Evolutionary conservation across 2,329 filamentous ascomycete species (phyloP).

Genomic region (Fusarium staphyleae): DNA sequence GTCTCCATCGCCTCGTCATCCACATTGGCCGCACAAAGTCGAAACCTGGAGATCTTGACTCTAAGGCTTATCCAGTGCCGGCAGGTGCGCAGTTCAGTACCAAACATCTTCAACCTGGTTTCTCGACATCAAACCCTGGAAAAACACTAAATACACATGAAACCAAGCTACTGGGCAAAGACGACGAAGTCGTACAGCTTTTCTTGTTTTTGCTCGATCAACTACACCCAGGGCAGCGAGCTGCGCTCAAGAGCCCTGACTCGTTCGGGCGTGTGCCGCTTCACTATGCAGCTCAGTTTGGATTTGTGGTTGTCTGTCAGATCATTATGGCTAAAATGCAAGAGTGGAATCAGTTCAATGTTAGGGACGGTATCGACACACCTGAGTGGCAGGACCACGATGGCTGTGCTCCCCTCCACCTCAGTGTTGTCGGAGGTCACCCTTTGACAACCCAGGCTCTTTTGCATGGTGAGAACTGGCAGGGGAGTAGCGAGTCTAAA

Average conservation of each 20-base stretch:
- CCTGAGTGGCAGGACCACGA: slow-evolving; percentile 91
- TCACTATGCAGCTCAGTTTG: slow-evolving; percentile 94
- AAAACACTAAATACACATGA: slow-evolving; percentile 71
- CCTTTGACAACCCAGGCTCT: slow-evolving; percentile 83
- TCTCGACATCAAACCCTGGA: slow-evolving; percentile 68
- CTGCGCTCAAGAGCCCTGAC: slow-evolving; percentile 73
- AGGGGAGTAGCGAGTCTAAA: slow-evolving; percentile 67
- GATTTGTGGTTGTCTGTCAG: slow-evolving; percentile 89
- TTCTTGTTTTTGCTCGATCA: slow-evolving; percentile 69
- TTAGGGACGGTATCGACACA: slow-evolving; percentile 85
- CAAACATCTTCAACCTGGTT: slow-evolving; percentile 81
- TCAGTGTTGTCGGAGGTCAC: slow-evolving; percentile 92
- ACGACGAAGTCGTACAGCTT: slow-evolving; percentile 79
- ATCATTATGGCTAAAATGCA: slow-evolving; percentile 89
- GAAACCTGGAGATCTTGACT: slow-evolving; percentile 56
- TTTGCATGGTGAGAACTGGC: slow-evolving; percentile 81
- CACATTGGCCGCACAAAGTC: slow-evolving; percentile 82
- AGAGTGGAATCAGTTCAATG: slow-evolving; percentile 85
- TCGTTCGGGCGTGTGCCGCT: slow-evolving; percentile 83
- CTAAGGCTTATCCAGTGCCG: slow-evolving; percentile 59
- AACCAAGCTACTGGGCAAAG: slow-evolving; percentile 67
- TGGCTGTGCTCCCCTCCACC: slow-evolving; percentile 87
- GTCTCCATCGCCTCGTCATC: slow-evolving; percentile 90
- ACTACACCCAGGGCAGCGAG: slow-evolving; percentile 71
- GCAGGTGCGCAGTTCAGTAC: slow-evolving; percentile 63